phyloP scores from a whole-genome alignment of 176 grass and related monocot genomes.

The Eragrostis nindensis region DNA sequence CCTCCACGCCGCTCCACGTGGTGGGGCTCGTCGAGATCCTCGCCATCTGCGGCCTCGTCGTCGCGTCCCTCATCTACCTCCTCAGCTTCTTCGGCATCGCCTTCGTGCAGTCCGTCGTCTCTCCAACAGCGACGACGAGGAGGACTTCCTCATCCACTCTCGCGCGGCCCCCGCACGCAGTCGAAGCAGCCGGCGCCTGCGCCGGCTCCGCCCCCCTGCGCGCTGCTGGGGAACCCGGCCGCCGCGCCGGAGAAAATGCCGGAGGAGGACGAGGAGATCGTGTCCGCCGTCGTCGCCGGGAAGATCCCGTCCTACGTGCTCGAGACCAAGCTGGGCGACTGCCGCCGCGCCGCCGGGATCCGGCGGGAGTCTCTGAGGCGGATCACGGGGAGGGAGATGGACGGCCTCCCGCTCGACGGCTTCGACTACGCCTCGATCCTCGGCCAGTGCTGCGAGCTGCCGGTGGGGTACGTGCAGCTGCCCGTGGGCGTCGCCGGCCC shows the following conservation, averaged over 20 bases:
- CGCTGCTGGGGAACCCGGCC: constrained; percentile 38
- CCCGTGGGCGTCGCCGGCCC: constrained; percentile 75
- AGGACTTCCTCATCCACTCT: constrained; percentile 54
- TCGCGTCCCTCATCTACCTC: constrained; percentile 80
- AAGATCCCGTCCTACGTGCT: constrained; percentile 69
- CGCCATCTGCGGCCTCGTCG: constrained; percentile 77
- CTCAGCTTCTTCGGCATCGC: constrained; percentile 86
- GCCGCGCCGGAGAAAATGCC: constrained; percentile 48
- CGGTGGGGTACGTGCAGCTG: constrained; percentile 72
- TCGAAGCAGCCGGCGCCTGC: background rate
- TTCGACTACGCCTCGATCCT: constrained; percentile 75
- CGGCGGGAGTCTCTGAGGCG: constrained; percentile 64
- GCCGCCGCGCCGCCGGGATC: constrained; percentile 67
- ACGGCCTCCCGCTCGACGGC: constrained; percentile 67
- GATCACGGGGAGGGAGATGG: constrained; percentile 61
- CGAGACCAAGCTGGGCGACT: constrained; percentile 64
- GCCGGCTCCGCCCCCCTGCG: constrained; percentile 29
- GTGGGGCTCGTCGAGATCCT: constrained; percentile 69
- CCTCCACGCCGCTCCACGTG: constrained; percentile 69
- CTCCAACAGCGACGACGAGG: constrained; percentile 82
- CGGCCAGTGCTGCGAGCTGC: constrained; percentile 86
- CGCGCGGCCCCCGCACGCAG: background rate
- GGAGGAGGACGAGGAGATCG: constrained; percentile 70
- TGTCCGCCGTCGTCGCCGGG: constrained; percentile 44
- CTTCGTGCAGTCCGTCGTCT: constrained; percentile 75